Base-by-base conservation (phyloP, 495 filamentous ascomycete genomes). In the Eremomyces bilateralis region DNA sequence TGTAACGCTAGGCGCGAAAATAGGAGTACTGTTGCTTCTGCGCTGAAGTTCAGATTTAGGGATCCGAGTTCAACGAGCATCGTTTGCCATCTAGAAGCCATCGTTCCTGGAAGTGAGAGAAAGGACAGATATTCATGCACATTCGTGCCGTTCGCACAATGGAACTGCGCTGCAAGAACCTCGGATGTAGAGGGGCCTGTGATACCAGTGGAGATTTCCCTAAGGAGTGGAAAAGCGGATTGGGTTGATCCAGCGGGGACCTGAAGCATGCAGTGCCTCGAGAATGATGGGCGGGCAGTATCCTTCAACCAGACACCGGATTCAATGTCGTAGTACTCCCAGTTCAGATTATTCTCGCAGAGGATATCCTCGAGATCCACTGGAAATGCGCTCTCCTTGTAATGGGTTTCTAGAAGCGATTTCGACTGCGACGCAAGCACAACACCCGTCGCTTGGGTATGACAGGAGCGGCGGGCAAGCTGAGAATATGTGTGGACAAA, bases 161-260 rank as follows among this genome's bases (percentile, higher is more conserved):
- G 48, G 0, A 45, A 55, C 32, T 70, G 62, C 18, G 53, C 64
- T 1, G 67, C 69, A 21, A 75, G 54, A 2, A 64, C 46, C 34
- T 69, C 50, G 48, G 72, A 64, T 19, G 61, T 70, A 4, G 63
- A 61, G 16, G 57, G 65, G 4, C 59, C 60, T 59, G 45, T 0
- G 41, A 20, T 1, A 39, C 40, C n/a, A 40, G 39, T 5, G 42
- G 28, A 13, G 42, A 41, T 28, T 51, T 15, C 0, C 36, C 12
- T 8, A 37, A 46, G 5, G 31, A 19, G 10, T 38, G 27, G 15
- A 57, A 31, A 4, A 36, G 20, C 4, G 37, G 38, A 21, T 40
- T 40, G n/a, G 44, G 40, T 4, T n/a, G 45, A 51, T 28, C 29
- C 41, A 22, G 1, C 5, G 4, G 56, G 53, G 2, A 61, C 21